phyloP scores from a whole-genome alignment of 2,329 filamentous ascomycete genomes.

The Cladosporium oxysporum region DNA sequence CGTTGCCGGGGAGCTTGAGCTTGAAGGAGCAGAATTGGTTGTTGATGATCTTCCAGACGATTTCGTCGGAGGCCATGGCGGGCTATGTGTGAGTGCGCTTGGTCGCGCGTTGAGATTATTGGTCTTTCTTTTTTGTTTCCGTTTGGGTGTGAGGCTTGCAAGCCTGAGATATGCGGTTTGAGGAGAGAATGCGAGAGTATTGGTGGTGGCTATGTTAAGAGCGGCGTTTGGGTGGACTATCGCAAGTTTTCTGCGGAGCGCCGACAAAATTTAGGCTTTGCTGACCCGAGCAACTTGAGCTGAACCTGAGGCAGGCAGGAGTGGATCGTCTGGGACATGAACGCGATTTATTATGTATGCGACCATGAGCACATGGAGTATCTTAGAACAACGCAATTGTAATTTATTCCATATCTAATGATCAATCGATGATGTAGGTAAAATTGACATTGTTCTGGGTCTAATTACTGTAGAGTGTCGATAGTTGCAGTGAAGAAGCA shows the following conservation, averaged over 20 bases:
- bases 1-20: slow-evolving; percentile 61
- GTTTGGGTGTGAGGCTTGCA: not conserved
- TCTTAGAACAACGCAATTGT: not conserved
- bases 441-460: not conserved
- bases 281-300: not conserved
- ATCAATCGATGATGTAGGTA: not conserved
- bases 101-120: not conserved
- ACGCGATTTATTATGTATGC: not conserved
- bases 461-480: not conserved
- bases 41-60: slow-evolving; percentile 96
- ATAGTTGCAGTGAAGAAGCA: not conserved
- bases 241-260: not conserved
- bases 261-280: slow-evolving; percentile 16
- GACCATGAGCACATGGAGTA: not conserved
- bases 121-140: not conserved
- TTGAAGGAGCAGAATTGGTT: slow-evolving; percentile 96
- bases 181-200: not conserved
- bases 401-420: not conserved
- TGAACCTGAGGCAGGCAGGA: slow-evolving; percentile 16
- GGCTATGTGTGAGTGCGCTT: not conserved
- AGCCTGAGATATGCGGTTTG: not conserved
- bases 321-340: not conserved
- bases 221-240: slow-evolving; percentile 10
- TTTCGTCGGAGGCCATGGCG: slow-evolving; percentile 86
- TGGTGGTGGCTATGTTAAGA: not conserved